Evolutionary conservation across 495 filamentous ascomycete species (phyloP).

Genomic region (Aspergillus ellipticus): DNA sequence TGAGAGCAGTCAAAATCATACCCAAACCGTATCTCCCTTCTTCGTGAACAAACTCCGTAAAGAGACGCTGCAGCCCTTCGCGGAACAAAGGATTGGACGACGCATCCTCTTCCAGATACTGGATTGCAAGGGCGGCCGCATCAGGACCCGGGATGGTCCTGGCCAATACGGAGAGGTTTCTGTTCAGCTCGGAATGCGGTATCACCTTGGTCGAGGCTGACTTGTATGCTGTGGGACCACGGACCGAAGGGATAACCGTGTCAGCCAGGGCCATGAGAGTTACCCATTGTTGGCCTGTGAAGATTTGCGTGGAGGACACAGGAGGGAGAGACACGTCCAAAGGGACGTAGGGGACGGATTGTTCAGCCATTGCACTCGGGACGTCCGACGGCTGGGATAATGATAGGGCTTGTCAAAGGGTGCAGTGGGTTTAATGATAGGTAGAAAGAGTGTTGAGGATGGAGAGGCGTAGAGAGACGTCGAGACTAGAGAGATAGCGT

Average conservation of each 20-base stretch:
- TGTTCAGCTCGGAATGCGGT: constrained; percentile 32
- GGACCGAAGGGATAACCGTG: constrained; percentile 51
- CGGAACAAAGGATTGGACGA: constrained; percentile 47
- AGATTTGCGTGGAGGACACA: constrained; percentile 32
- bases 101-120: constrained; percentile 49
- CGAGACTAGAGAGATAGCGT: no score
- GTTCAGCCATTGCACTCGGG: constrained; percentile 22
- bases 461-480: neutral
- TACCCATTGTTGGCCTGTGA: constrained; percentile 51
- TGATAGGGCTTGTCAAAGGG: neutral
- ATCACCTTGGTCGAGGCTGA: constrained; percentile 31
- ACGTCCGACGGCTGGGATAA: neutral
- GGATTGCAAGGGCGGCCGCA: constrained; percentile 25
- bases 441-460: neutral
- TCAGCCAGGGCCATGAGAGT: constrained; percentile 54
- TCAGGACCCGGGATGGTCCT: constrained; percentile 27
- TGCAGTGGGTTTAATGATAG: neutral
- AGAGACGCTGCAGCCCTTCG: constrained; percentile 39
- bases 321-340: constrained; percentile 43
- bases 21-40: constrained; percentile 49
- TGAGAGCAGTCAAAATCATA: constrained; percentile 49
- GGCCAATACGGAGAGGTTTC: constrained; percentile 27
- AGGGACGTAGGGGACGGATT: constrained; percentile 30
- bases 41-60: constrained; percentile 39
- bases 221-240: constrained; percentile 22